A percentile compares a stretch with the other conserved stretches of the same genome.
phyloP scores from a whole-genome alignment of 768 basidiomycete species.

The Mycena sanguinolenta region DNA sequence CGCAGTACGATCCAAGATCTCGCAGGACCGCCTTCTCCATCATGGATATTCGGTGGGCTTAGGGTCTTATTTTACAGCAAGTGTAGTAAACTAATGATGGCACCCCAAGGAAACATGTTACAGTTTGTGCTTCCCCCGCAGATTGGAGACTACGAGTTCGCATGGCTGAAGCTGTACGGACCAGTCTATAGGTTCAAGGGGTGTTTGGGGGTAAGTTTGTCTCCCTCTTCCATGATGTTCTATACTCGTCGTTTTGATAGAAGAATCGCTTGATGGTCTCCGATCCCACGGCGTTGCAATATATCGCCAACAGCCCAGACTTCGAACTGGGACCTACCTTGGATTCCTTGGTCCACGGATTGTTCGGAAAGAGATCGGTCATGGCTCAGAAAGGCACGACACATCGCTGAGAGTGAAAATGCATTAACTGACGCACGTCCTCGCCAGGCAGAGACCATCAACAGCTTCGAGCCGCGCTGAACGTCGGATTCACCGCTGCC shows the following conservation, averaged over 20 bases:
- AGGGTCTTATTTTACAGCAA: neutral
- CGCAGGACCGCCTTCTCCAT: neutral
- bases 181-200: constrained; percentile 1
- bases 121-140: neutral
- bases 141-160: constrained; percentile 2
- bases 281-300: neutral
- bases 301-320: neutral
- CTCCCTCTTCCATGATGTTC: neutral
- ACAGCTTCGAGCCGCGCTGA: neutral
- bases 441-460: neutral
- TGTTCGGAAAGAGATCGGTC: neutral
- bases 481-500: neutral
- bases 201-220: constrained; percentile 7
- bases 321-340: neutral
- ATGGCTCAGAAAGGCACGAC: neutral
- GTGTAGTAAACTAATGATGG: neutral
- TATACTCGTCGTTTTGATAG: constrained; percentile 1
- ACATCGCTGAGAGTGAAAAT: neutral
- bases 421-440: neutral
- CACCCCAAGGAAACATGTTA: neutral
- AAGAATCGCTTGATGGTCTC: constrained; percentile 2
- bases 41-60: constrained; percentile 1
- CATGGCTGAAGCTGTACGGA: neutral
- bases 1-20: neutral
- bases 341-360: neutral